These are phyloP conservation scores for Liriodendron chinense DNA, from an alignment of 164 flowering plant species.

Conservation along the genomic window DNA sequence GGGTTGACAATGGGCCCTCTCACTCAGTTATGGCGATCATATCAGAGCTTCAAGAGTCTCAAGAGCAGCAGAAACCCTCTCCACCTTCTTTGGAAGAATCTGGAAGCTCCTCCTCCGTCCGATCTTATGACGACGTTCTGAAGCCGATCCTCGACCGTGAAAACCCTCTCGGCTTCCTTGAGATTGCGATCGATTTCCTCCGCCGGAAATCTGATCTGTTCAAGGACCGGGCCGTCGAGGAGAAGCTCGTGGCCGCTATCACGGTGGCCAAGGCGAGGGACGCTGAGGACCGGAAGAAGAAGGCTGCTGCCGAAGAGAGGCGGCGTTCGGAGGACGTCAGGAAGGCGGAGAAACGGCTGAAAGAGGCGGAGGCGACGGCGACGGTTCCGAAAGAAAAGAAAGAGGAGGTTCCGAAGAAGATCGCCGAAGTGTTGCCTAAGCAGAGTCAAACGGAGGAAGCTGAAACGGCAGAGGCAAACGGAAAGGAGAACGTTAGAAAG, in stretches of 20 bases:
- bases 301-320: not conserved
- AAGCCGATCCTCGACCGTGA: conserved; percentile 6
- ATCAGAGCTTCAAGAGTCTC: conserved; percentile 14
- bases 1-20: too few species aligned
- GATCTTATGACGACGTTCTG: conserved; percentile 12
- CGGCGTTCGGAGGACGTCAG: not conserved
- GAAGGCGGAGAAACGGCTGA: not conserved
- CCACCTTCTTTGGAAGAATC: not conserved
- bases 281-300: conserved; percentile 13
- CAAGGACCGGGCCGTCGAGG: conserved; percentile 9
- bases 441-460: conserved; percentile 1
- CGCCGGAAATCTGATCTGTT: conserved; percentile 16
- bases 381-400: not conserved
- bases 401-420: not conserved
- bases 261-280: conserved; percentile 11
- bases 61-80: not conserved
- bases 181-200: conserved; percentile 13
- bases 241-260: conserved; percentile 3
- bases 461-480: not conserved
- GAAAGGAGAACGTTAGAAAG: not conserved
- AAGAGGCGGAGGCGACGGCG: not conserved
- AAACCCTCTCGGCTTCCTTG: conserved; percentile 9
- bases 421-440: not conserved
- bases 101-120: not conserved
- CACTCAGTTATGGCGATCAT: conserved; percentile 14